Base-by-base conservation (phyloP, 2,329 filamentous ascomycete genomes). In the Mariannaea elegans region DNA sequence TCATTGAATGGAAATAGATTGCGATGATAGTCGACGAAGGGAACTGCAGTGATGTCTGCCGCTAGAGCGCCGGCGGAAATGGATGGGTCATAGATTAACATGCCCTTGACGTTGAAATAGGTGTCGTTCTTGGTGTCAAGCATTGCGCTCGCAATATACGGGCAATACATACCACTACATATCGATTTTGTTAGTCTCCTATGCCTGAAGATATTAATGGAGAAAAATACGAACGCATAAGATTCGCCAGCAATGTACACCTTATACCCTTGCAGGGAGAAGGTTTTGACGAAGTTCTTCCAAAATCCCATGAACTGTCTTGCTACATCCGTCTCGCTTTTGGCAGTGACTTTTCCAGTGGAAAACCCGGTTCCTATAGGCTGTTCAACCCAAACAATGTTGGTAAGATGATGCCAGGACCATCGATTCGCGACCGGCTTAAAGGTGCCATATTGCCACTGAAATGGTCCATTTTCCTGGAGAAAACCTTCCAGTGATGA, bases 391-490 rank as follows among this genome's bases (percentile, higher is more conserved):
- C 60, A 64, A 39, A 94, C 76, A 46, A 67, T 38, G 13, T 89
- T 89, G 62, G 85, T 84, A 2, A 65, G 36, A 7, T 64, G 49
- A 9, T 64, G 52, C 89, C 89, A 93, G 7, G 83, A 82, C 79
- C 88, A 92, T 0, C 84, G 80, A 70, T 92, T 92, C 32, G 80
- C 77, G 0, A 88, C 81, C 0, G 90, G 90, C 32, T 80, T 81
- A 64, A 80, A 85, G 0, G 90, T 93, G 32, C 90, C 91, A 24
- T 84, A 81, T 71, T 89, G 84, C 88, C 88, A 91, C 3, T 82
- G 59, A 69, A 91, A 89, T 0, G 90, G 88, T 0, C 90, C 90
- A 67, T 92, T 93, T 66, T 93, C 90, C 58, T 91, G 89, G 6
- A 93, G 72, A 3, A 93, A 77, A 53, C 55, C 55, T 39, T 58